A percentile compares a stretch with the other conserved stretches of the same genome.
phyloP scores from a whole-genome alignment of 768 basidiomycete species.

The Tulasnella sp. region DNA sequence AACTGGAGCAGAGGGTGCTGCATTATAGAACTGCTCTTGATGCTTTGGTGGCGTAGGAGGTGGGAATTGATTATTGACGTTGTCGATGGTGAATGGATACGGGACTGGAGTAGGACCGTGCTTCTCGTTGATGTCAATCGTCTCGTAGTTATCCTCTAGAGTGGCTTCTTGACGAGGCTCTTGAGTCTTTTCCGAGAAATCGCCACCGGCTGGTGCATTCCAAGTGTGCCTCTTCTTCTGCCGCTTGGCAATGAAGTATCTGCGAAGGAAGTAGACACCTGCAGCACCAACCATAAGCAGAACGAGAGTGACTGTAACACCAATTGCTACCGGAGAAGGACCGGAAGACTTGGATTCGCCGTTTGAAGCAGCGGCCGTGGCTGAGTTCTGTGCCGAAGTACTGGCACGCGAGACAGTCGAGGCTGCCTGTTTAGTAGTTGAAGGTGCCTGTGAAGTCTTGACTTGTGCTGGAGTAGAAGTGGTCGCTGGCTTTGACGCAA shows the following conservation, averaged over 20 bases:
- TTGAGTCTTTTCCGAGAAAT: neutral
- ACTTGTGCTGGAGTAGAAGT: no score
- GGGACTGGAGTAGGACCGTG: conserved; percentile 5
- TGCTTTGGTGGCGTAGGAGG: neutral
- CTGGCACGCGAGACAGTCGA: no score
- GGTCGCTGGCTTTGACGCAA: no score
- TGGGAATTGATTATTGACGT: neutral
- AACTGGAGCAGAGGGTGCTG: no score
- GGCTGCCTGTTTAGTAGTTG: no score
- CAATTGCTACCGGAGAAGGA: conserved; percentile 5
- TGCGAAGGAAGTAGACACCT: conserved; percentile 2
- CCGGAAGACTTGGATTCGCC: no score
- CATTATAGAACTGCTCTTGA: no score
- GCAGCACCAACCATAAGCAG: neutral
- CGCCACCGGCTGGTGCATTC: no score
- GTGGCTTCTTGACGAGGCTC: neutral
- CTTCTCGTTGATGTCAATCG: conserved; percentile 14
- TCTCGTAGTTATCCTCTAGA: conserved; percentile 8
- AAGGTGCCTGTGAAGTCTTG: no score
- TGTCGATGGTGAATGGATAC: neutral
- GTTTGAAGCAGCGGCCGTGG: no score
- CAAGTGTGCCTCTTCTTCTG: conserved; percentile 1
- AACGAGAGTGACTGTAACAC: conserved; percentile 11
- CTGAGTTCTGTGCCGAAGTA: no score
- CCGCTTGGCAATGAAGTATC: neutral